Conservation (phyloP, 768 basidiomycete species). For the Hydnum rufescens region DNA sequence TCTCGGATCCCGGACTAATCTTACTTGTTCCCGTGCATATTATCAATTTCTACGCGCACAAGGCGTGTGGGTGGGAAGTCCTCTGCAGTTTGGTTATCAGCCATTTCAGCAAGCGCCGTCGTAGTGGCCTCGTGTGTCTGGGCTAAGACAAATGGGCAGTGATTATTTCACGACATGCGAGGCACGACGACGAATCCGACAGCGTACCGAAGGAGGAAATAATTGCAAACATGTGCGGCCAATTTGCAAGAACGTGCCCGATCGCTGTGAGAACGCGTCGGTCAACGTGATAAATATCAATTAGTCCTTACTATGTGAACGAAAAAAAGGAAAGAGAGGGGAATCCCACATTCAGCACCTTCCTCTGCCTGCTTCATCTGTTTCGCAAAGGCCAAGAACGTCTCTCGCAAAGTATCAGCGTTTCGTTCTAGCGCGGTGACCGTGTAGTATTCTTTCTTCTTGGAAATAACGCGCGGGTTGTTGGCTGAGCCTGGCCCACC, state of each 20-base stretch:
- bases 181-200: no score
- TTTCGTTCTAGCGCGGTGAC: conserved; percentile 17
- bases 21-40: conserved; percentile 2
- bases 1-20: neutral
- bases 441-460: conserved; percentile 21
- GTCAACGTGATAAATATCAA: neutral
- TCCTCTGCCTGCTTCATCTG: conserved; percentile 21
- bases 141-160: neutral
- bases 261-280: conserved; percentile 14
- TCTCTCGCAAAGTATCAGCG: conserved; percentile 14
- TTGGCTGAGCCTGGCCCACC: no score
- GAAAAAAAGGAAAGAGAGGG: neutral
- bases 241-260: conserved; percentile 20
- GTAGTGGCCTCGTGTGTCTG: neutral
- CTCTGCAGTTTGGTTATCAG: neutral
- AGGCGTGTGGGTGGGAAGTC: conserved; percentile 6
- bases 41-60: conserved; percentile 9
- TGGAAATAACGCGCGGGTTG: conserved; percentile 16
- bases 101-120: neutral
- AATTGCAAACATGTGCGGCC: conserved; percentile 22
- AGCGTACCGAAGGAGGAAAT: conserved; percentile 17
- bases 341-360: conserved; percentile 19
- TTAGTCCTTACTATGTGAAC: neutral
- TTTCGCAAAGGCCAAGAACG: conserved; percentile 18
- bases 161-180: neutral